Conservation (phyloP, 2,329 filamentous ascomycete species). For the Fusarium sp. region DNA sequence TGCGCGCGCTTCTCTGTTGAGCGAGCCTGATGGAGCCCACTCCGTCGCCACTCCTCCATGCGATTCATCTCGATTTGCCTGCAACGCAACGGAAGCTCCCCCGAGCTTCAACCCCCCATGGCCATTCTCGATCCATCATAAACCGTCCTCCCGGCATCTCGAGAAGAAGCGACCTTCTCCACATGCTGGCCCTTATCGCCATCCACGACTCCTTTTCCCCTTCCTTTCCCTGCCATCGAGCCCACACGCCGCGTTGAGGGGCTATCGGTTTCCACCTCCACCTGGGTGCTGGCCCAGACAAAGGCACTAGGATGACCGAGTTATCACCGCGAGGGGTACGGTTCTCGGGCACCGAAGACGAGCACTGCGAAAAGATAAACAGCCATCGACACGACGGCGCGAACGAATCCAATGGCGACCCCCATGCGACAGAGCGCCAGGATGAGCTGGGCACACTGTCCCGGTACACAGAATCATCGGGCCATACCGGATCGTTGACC, state of each 20-base stretch:
- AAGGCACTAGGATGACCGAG: conserved; percentile 52
- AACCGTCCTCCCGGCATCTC: conserved; percentile 24
- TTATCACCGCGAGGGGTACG: conserved; percentile 66
- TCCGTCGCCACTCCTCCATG: conserved; percentile 37
- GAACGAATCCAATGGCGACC: conserved; percentile 49
- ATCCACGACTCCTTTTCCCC: conserved; percentile 1
- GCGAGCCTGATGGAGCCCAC: conserved; percentile 28
- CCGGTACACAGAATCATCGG: conserved; percentile 55
- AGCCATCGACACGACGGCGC: conserved; percentile 47
- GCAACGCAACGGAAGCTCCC: conserved; percentile 37
- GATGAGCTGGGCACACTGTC: conserved; percentile 59
- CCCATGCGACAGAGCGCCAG: conserved; percentile 59
- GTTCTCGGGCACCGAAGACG: conserved; percentile 63
- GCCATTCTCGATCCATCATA: conserved; percentile 39
- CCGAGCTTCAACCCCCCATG: conserved; percentile 38
- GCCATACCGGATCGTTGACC: conserved; percentile 54
- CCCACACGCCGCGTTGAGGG: conserved; percentile 33
- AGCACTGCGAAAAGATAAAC: conserved; percentile 56
- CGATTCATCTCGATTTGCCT: conserved; percentile 42
- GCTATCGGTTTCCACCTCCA: conserved; percentile 31
- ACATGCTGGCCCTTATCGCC: conserved; percentile 18
- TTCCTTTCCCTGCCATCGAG: conserved; percentile 13
- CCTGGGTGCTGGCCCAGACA: conserved; percentile 25
- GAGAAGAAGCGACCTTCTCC: conserved; percentile 9
- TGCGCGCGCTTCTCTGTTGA: conserved; percentile 31